Percentiles rank a stretch among this genome's conserved stretches.
These are phyloP conservation scores for Plantago elongata DNA, from an alignment of 257 asterid species.

Conservation along the genomic window DNA sequence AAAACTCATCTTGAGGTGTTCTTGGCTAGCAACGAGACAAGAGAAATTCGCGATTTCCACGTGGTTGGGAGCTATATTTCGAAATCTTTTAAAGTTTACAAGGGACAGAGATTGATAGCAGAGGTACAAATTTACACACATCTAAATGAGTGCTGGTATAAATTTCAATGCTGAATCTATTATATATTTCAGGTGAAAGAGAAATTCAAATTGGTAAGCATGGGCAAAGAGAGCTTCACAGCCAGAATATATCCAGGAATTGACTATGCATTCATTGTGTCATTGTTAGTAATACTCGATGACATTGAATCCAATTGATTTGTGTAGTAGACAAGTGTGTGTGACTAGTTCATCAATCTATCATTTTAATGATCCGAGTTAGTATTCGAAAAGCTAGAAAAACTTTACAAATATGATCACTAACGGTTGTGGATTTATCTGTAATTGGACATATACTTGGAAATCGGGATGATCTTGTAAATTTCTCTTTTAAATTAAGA, in stretches of 20 bases:
- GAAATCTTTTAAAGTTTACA: constrained; percentile 32
- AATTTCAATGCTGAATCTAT: not conserved
- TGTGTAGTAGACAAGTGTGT: too few relatives aligned
- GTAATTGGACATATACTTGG: too few relatives aligned
- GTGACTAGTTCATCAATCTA: too few relatives aligned
- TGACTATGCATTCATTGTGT: constrained; percentile 36
- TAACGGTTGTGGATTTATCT: too few relatives aligned
- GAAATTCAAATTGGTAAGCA: constrained; percentile 30
- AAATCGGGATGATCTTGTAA: too few relatives aligned
- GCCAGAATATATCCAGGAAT: constrained; percentile 51
- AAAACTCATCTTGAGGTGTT: constrained; percentile 34
- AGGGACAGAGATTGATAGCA: constrained; percentile 37
- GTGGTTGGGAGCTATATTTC: constrained; percentile 35
- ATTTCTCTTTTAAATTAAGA: too few relatives aligned
- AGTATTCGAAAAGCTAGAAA: too few relatives aligned
- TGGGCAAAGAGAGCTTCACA: constrained; percentile 34
- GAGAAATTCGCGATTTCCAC: constrained; percentile 28
- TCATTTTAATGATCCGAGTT: too few relatives aligned
- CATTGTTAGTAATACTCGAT: constrained; percentile 35
- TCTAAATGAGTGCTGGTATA: not conserved
- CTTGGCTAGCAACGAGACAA: constrained; percentile 28
- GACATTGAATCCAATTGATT: constrained; percentile 27
- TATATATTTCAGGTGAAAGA: constrained; percentile 35
- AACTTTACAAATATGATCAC: too few relatives aligned
- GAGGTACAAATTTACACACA: constrained; percentile 25